Conservation (phyloP, 208 protist species). For the Trypanosoma caninum region DNA sequence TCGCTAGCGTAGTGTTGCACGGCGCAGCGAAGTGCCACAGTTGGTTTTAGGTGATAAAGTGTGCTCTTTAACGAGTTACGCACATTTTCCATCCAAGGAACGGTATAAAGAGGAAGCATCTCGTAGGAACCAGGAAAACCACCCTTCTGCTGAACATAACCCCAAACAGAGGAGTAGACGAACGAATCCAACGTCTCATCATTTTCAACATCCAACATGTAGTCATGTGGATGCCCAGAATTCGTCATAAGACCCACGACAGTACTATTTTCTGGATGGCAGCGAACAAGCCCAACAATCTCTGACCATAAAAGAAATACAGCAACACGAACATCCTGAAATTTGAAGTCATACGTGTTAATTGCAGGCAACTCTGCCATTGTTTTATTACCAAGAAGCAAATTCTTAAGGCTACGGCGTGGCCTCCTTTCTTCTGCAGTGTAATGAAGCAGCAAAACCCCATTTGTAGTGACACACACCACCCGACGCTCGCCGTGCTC, state of each 20-base stretch:
- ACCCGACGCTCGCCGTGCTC: constrained; percentile 21
- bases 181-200: constrained; percentile 16
- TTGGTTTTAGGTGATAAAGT: constrained; percentile 49
- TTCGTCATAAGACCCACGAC: constrained; percentile 39
- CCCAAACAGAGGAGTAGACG: constrained; percentile 12
- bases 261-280: constrained; percentile 29
- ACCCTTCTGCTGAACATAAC: constrained; percentile 13
- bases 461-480: constrained; percentile 33
- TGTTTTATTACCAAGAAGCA: constrained; percentile 3
- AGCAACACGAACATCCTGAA: constrained; percentile 19
- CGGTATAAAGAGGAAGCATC: constrained; percentile 35
- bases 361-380: background rate
- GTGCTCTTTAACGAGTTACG: constrained; percentile 35
- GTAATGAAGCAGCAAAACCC: constrained; percentile 34
- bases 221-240: constrained; percentile 30
- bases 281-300: constrained; percentile 41
- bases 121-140: constrained; percentile 14
- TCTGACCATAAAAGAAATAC: constrained; percentile 34
- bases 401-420: constrained; percentile 13
- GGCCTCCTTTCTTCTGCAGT: constrained; percentile 21
- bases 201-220: constrained; percentile 31
- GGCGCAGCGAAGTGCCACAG: constrained; percentile 45
- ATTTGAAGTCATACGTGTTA: background rate
- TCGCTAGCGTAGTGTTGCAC: constrained; percentile 35
- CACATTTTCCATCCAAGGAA: constrained; percentile 40